Percentiles rank a stretch among this genome's conserved stretches.
Evolutionary conservation across 257 asterid genomes (phyloP).

Genomic region (Lithospermum erythrorhizon): DNA sequence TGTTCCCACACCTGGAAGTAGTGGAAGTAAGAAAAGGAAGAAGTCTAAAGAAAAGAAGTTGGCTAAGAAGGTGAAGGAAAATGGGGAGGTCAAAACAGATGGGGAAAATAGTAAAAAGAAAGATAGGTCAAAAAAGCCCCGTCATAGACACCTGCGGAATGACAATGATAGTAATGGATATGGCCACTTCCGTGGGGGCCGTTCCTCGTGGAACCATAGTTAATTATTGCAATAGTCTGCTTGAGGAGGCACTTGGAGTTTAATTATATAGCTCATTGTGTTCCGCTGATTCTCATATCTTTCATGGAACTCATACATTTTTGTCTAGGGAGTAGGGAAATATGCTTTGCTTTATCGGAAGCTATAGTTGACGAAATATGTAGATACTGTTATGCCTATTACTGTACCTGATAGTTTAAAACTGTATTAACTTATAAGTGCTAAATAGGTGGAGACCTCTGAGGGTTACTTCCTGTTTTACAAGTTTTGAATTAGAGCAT

Average conservation of each 20-base stretch:
- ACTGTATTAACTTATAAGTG: too few relatives aligned
- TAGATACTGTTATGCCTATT: not conserved
- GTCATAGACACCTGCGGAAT: not conserved
- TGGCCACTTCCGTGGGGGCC: not conserved
- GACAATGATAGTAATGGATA: conserved; percentile 3
- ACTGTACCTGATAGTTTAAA: not conserved
- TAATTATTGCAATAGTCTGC: not conserved
- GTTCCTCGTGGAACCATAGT: not conserved
- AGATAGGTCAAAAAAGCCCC: not conserved
- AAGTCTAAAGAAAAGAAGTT: conserved; percentile 12
- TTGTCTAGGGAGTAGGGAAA: not conserved
- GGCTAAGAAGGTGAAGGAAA: conserved; percentile 44
- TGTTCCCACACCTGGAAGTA: conserved; percentile 13
- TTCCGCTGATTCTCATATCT: not conserved
- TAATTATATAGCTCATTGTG: too few relatives aligned
- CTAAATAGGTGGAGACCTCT: not conserved
- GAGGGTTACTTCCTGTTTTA: not conserved
- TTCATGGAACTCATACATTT: not conserved
- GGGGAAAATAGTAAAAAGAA: conserved; percentile 1
- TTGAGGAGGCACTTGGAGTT: too few relatives aligned
- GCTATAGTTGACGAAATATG: not conserved
- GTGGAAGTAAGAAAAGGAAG: conserved; percentile 1
- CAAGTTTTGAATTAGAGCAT: not conserved
- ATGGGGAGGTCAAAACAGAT: not conserved
- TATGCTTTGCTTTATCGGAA: not conserved